Evolutionary conservation across 2,329 filamentous ascomycete genomes (phyloP).

Genomic region (Chaetomiaceae sp.): DNA sequence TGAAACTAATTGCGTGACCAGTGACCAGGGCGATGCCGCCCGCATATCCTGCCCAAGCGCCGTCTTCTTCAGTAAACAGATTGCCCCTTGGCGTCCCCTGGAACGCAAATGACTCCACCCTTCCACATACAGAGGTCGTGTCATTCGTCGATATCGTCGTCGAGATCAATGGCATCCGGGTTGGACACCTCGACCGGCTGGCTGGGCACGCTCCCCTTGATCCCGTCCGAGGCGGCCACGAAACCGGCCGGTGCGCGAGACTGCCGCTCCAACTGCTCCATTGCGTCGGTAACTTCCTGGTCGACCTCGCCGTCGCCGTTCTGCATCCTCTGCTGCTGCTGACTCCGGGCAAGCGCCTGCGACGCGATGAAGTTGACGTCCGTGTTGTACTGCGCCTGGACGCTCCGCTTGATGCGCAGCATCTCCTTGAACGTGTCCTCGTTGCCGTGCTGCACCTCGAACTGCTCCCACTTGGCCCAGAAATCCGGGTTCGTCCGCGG

Average conservation of each 20-base stretch:
- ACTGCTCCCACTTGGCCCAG: slow-evolving; percentile 95
- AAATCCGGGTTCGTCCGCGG: slow-evolving; percentile 83
- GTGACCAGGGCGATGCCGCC: not conserved
- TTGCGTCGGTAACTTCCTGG: slow-evolving; percentile 63
- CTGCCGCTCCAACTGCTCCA: slow-evolving; percentile 83
- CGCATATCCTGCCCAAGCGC: too few species aligned
- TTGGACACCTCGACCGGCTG: slow-evolving; percentile 53
- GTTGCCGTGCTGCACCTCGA: slow-evolving; percentile 96
- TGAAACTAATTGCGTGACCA: too few species aligned
- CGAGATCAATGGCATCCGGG: slow-evolving; percentile 79
- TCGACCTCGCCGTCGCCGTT: slow-evolving; percentile 39
- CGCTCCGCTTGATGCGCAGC: slow-evolving; percentile 93
- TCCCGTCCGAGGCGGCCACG: slow-evolving; percentile 74
- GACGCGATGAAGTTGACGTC: slow-evolving; percentile 98
- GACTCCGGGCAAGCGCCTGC: slow-evolving; percentile 79
- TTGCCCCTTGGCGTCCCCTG: too few species aligned
- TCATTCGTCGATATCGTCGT: slow-evolving; percentile 66
- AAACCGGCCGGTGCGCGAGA: slow-evolving; percentile 86
- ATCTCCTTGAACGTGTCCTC: slow-evolving; percentile 99
- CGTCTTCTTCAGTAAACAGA: too few species aligned
- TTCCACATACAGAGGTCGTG: slow-evolving; percentile 17
- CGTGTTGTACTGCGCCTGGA: slow-evolving; percentile 97
- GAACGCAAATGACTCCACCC: too few species aligned
- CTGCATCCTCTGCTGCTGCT: slow-evolving; percentile 52
- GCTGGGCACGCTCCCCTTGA: slow-evolving; percentile 52